These are phyloP conservation scores for Rhododendron simsii DNA, from an alignment of 148 eudicot genomes.

Conservation along the genomic window DNA sequence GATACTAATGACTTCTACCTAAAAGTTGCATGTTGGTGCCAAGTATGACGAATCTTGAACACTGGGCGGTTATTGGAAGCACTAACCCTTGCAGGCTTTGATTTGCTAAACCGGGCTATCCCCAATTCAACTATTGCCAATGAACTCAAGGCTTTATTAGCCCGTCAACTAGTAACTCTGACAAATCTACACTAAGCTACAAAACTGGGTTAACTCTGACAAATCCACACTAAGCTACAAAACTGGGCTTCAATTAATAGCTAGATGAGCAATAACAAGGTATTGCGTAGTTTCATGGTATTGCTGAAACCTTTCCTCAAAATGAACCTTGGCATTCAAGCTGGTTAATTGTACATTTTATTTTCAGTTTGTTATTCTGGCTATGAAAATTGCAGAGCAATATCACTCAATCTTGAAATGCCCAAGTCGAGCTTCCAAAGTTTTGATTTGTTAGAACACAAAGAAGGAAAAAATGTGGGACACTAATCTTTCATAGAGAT, in stretches of 20 bases:
- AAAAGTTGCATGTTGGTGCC: background rate
- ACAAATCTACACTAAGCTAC: background rate
- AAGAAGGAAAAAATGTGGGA: no score
- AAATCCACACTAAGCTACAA: background rate
- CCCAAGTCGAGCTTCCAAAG: no score
- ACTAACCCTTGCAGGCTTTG: background rate
- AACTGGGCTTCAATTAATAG: background rate
- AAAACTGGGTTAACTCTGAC: background rate
- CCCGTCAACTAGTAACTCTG: background rate
- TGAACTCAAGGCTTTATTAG: background rate
- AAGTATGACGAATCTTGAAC: background rate
- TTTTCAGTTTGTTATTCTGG: no score
- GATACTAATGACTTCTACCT: background rate
- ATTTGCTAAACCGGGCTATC: background rate
- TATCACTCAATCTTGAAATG: no score
- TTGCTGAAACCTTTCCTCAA: no score
- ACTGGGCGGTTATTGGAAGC: background rate
- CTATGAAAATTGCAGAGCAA: no score
- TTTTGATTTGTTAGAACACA: no score
- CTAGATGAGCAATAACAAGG: background rate
- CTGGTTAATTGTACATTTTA: no score
- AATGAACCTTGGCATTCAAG: no score
- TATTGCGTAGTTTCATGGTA: no score
- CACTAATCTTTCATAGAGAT: background rate
- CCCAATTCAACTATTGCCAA: background rate